Evolutionary conservation across 2,329 filamentous ascomycete species (phyloP).

Genomic region (Diaporthe vexans): DNA sequence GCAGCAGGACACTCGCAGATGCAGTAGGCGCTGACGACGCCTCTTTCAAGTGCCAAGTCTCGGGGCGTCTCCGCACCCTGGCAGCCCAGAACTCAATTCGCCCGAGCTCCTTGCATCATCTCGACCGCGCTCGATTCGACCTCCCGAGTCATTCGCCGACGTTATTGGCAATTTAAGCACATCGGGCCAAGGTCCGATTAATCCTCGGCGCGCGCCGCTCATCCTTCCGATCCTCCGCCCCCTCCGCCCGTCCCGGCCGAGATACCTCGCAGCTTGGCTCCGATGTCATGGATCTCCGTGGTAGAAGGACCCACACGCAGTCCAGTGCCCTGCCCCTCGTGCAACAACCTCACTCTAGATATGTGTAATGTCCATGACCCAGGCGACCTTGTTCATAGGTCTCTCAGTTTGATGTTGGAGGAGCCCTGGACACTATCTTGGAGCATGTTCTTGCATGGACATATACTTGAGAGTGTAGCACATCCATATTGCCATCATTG

Average conservation of each 20-base stretch:
- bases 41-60: constrained; percentile 24
- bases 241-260: constrained; percentile 14
- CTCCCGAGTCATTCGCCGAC: constrained; percentile 16
- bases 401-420: background rate
- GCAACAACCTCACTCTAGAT: background rate
- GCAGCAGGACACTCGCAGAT: background rate
- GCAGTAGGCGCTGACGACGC: constrained; percentile 15
- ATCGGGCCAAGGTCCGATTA: background rate
- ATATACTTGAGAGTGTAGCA: background rate
- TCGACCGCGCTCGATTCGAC: constrained; percentile 12
- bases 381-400: background rate
- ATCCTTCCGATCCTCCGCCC: background rate
- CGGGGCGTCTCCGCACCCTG: background rate
- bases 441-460: background rate
- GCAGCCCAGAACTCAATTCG: background rate
- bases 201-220: constrained; percentile 21
- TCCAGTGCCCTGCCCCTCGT: background rate
- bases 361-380: background rate
- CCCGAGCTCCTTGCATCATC: constrained; percentile 20
- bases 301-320: background rate
- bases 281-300: background rate
- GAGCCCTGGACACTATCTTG: background rate
- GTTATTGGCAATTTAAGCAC: constrained; percentile 20
- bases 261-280: background rate
- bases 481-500: background rate